Evolutionary conservation across 495 filamentous ascomycete genomes (phyloP), one percentile per base, ranked within the genome.

Genomic region (Acidiella bohemica): DNA sequence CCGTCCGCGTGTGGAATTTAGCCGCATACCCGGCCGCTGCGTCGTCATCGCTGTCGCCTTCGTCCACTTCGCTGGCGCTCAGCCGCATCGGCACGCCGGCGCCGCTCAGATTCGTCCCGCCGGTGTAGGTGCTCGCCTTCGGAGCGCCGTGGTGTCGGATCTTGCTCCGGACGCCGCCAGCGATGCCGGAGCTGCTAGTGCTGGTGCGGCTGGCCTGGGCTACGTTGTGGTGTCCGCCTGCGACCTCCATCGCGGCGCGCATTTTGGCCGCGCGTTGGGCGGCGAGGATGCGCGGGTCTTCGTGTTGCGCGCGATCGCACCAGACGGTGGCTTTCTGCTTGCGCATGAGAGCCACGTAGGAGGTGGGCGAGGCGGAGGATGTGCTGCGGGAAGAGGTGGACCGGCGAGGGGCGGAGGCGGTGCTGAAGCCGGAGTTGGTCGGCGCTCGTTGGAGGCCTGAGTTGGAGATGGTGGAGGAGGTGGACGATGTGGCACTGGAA

Each of bases 311-410:
- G 38, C 87, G 85, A 50, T 96, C 92, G 60, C 88, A 95, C 90
- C 90, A 99, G 6, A 99, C 90, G 0, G 90, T 99, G 21, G 84
- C 90, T 56, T 96, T 99, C 55, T 99, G 90, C 51, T 84, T 84
- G 33, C 90, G 74, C 66, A 99, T 80, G 8, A 95, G 67, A 11
- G 90, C 88, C 17, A 99, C 90, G 59, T 99, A 99, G 47, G 81
- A 75, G 21, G 75, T 67, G 5, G 80, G 70, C 8, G 67, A 68
- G 32, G 71, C 71, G 42, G 74, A 76, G 6, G 67, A 67, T 29
- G 73, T 76, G 6, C 81, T 86, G 53, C 72, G 66, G 22, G 77
- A 75, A 36, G 81, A 90, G 11, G 72, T 74, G 2, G 76, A 80
- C 27, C 86, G 72, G 28, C 80, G 75, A 41, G 90, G 74, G 49